Percentiles rank a stretch among this genome's conserved stretches.
Evolutionary conservation across 108 stramenopile species (phyloP).

Genomic region (Skeletonema costatum): DNA sequence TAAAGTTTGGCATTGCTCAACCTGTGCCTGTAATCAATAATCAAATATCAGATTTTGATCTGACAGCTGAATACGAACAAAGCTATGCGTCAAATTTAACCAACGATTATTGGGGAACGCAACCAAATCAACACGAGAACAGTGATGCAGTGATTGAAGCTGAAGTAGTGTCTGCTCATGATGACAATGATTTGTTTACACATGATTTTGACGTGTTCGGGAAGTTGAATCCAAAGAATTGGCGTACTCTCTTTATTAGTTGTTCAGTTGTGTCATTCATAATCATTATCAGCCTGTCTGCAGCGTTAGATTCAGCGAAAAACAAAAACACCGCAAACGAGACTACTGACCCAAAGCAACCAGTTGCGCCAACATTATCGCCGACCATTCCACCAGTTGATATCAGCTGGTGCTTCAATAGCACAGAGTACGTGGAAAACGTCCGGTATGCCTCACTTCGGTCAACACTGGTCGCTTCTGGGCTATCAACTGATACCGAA

Average conservation of each 20-base stretch:
- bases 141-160: background rate
- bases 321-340: conserved; percentile 5
- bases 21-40: background rate
- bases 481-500: conserved; percentile 19
- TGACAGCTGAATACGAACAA: background rate
- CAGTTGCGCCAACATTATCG: conserved; percentile 15
- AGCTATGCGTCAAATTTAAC: background rate
- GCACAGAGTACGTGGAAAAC: conserved; percentile 1
- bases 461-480: conserved; percentile 28
- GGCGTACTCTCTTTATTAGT: conserved; percentile 19
- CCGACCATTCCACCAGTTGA: conserved; percentile 25
- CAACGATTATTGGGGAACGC: background rate
- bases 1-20: conserved; percentile 19
- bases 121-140: background rate
- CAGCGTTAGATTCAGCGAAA: conserved; percentile 19
- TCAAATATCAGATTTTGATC: background rate
- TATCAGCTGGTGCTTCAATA: conserved; percentile 29
- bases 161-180: background rate
- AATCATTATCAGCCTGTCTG: conserved; percentile 31
- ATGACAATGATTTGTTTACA: background rate
- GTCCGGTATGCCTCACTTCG: conserved; percentile 21
- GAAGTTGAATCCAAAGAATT: conserved; percentile 8
- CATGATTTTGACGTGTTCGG: background rate
- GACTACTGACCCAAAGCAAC: background rate
- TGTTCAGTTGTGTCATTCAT: conserved; percentile 18